Base-by-base conservation (phyloP, 2,329 filamentous ascomycete species). In the Cylindrodendrum hubeiense region DNA sequence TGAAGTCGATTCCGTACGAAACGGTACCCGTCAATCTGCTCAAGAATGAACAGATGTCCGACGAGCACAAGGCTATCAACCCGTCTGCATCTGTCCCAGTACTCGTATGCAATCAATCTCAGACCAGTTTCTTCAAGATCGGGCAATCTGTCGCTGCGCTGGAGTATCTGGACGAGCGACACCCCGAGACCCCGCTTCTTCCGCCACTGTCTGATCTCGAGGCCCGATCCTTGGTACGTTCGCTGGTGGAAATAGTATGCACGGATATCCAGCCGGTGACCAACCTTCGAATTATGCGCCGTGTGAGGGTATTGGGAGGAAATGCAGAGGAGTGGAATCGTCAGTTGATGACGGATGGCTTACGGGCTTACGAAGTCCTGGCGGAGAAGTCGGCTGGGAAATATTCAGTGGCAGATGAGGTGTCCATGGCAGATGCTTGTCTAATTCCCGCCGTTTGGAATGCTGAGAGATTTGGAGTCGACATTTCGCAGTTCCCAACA, bases 251-350 rank as follows among this genome's bases (percentile, higher is more conserved):
- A 55, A 86, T 91, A n/a, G 77, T 91, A 28, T 81, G 82, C 6
- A 79, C 81, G 28, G 89, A 91, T 66, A 81, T 85, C 5, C 89
- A 91, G 75, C 89, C 89, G 6, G 82, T 88, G 1, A 89, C 88
- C 1, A 90, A 90, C 69, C 74, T 87, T 19, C 80, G 83, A 9
- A 83, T 89, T 39, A 79, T 88, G 68, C 82, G 83, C 50, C 80
- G 82, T 0, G 79, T 90, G 3, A 79, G 80, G 4, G 76, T 76
- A 0, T 71, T 87, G 0, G 83, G 82, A 0, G 79, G 77, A 1
- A 81, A 80, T 1, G 78, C 81, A 1, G 80, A 80, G 24, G 76
- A 78, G 4, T 90, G 88, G 87, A 86, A 85, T 33, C 79, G 77
- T 43, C 81, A 84, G 57, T 76, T 88, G 6, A 86, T 87, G 76